phyloP scores from a whole-genome alignment of 352 stramenopile species.

The Pythium rhizo-oryzae region DNA sequence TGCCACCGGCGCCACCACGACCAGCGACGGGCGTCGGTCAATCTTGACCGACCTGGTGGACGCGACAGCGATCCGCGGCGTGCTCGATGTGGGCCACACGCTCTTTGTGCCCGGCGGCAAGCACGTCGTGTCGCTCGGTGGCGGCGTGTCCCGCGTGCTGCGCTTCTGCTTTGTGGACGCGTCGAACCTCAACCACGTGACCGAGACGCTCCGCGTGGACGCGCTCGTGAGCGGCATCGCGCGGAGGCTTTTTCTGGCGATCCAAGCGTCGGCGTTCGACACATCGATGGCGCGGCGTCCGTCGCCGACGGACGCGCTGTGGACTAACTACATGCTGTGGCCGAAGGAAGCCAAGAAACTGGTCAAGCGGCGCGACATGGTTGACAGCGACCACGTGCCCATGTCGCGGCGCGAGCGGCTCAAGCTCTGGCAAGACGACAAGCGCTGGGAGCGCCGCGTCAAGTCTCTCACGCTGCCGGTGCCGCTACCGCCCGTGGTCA shows the following conservation, averaged over 20 bases:
- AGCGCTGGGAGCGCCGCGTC: conserved; percentile 66
- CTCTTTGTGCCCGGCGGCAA: conserved; percentile 60
- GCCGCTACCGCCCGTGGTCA: conserved; percentile 53
- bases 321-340: conserved; percentile 63
- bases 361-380: conserved; percentile 33
- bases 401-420: conserved; percentile 74
- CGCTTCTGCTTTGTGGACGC: conserved; percentile 79
- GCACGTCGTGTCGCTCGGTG: conserved; percentile 21
- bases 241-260: conserved; percentile 38
- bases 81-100: conserved; percentile 28
- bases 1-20: neutral
- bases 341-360: conserved; percentile 54
- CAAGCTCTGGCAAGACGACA: conserved; percentile 83
- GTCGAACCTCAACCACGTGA: conserved; percentile 76
- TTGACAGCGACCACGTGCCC: conserved; percentile 24
- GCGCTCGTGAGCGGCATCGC: conserved; percentile 43
- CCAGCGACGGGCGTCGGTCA: neutral
- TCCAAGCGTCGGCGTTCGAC: conserved; percentile 61
- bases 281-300: conserved; percentile 57
- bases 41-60: neutral
- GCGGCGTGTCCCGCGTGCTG: conserved; percentile 30
- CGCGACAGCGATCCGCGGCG: neutral
- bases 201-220: conserved; percentile 49
- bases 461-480: conserved; percentile 71
- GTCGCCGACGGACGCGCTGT: conserved; percentile 36